Percentiles rank a stretch among this genome's conserved stretches.
Evolutionary conservation across 2,329 filamentous ascomycete genomes (phyloP).

Genomic region (Fusarium keratoplasticum): DNA sequence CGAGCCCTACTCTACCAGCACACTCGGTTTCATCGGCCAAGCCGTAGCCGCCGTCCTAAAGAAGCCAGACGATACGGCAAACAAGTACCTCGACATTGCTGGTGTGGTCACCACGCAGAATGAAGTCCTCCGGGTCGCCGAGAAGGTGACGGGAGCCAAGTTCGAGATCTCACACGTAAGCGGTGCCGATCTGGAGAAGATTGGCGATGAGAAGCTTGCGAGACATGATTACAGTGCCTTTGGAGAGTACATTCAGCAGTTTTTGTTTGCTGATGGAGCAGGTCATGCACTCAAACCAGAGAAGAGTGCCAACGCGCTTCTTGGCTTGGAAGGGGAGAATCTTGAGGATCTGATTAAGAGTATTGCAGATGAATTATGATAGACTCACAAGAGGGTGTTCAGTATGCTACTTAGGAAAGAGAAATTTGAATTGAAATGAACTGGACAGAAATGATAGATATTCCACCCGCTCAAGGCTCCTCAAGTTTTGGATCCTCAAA

Average conservation of each 20-base stretch:
- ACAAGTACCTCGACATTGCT: neutral
- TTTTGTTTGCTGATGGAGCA: neutral
- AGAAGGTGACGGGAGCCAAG: neutral
- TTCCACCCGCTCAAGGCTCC: neutral
- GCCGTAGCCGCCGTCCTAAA: neutral
- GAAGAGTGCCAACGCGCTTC: neutral
- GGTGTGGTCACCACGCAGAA: neutral
- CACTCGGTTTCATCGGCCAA: neutral
- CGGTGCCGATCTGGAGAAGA: neutral
- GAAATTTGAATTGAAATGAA: neutral
- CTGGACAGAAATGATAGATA: neutral
- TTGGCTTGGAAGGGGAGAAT: neutral
- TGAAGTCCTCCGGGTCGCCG: neutral
- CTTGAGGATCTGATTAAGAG: neutral
- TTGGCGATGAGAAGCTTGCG: neutral
- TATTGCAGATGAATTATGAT: neutral
- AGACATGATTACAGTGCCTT: neutral
- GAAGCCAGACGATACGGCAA: neutral
- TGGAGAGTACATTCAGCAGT: neutral
- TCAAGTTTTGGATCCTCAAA: constrained; percentile 1
- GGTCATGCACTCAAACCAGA: neutral
- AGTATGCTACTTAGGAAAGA: neutral
- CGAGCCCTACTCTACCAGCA: neutral
- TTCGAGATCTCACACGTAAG: neutral
- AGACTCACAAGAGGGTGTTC: neutral